A percentile compares a stretch with the other conserved stretches of the same genome.
phyloP scores from a whole-genome alignment of 306 rosid species.

The Castanea crenata region DNA sequence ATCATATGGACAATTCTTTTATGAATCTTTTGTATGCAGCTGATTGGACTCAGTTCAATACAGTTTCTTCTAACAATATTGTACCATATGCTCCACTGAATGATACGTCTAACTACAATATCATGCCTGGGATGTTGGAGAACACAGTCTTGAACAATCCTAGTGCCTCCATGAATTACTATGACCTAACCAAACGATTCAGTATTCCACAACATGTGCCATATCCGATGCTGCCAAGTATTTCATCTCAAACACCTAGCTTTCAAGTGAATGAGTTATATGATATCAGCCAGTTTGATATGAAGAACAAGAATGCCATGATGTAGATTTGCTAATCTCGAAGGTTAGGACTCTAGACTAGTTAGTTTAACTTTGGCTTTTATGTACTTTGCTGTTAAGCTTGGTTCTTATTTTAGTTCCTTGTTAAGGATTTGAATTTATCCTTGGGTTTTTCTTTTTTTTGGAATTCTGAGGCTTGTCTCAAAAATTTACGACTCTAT shows the following conservation, averaged over 20 bases:
- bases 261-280: neutral
- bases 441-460: no score
- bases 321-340: neutral
- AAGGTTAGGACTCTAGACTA: neutral
- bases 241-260: neutral
- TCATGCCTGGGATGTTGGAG: neutral
- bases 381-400: neutral
- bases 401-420: neutral
- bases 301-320: neutral
- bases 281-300: neutral
- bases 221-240: neutral
- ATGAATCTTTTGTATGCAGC: neutral
- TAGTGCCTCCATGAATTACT: neutral
- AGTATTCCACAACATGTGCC: neutral
- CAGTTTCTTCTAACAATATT: neutral
- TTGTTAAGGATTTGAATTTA: neutral
- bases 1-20: neutral
- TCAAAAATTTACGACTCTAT: no score
- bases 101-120: neutral
- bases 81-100: neutral
- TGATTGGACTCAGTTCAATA: neutral
- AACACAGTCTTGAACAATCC: neutral
- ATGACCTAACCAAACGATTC: neutral
- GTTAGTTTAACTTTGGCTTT: neutral
- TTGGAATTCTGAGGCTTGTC: no score